A percentile compares a stretch with the other conserved stretches of the same genome.
phyloP scores from a whole-genome alignment of 306 rosid genomes.

The Dalbergia cochinchinensis region DNA sequence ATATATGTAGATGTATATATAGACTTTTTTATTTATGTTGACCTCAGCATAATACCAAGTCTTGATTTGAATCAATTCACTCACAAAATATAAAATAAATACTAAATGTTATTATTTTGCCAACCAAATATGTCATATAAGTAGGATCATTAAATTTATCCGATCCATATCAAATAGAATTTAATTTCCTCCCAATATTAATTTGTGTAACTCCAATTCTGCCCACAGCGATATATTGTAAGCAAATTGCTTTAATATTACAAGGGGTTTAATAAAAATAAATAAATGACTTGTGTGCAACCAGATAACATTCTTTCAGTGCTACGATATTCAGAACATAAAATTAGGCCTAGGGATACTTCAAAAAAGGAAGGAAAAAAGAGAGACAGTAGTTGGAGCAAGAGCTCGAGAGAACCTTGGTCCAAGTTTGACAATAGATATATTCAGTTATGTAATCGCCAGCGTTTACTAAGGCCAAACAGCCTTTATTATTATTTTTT shows the following conservation, averaged over 20 bases:
- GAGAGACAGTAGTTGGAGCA: not conserved
- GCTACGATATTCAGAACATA: not conserved
- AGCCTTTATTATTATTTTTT: not conserved
- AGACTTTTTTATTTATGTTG: not conserved
- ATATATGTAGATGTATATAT: not conserved
- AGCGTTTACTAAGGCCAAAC: slow-evolving; percentile 8
- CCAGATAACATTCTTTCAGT: not conserved
- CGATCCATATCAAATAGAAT: not conserved
- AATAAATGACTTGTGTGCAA: not conserved
- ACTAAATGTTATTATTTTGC: not conserved
- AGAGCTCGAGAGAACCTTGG: not conserved
- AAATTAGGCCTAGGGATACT: not conserved
- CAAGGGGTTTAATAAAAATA: not conserved
- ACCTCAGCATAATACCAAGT: not conserved
- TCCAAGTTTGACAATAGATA: not conserved
- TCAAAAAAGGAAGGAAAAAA: not conserved
- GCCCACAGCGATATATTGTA: not conserved
- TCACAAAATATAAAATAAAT: not conserved
- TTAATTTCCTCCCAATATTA: not conserved
- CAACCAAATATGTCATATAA: not conserved
- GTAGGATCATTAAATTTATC: not conserved
- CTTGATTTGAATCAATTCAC: not conserved
- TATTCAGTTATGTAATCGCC: not conserved
- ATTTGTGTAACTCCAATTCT: not conserved
- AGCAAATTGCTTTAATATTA: not conserved